Evolutionary conservation across 2,329 filamentous ascomycete genomes (phyloP).

Genomic region (Cadophora malorum): DNA sequence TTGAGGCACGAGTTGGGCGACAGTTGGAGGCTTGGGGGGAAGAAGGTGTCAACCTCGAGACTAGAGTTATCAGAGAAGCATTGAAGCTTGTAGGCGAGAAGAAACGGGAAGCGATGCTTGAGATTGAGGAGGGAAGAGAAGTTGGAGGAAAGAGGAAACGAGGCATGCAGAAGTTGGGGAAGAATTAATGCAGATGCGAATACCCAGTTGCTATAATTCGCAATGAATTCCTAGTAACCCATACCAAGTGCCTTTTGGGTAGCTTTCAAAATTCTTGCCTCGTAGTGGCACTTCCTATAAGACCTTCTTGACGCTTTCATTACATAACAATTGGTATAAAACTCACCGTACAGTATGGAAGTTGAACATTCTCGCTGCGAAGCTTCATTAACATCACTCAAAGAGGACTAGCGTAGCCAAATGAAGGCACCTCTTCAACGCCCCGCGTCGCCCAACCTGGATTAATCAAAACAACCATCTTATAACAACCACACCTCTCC

Average conservation of each 20-base stretch:
- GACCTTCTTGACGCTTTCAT: too few relatives aligned
- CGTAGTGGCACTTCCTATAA: too few relatives aligned
- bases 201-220: not conserved
- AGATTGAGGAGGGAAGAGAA: conserved; percentile 91
- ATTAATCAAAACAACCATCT: conserved; percentile 15
- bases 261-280: too few relatives aligned
- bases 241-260: too few relatives aligned
- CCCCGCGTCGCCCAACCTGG: conserved; percentile 14
- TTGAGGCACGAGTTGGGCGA: conserved; percentile 81
- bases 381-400: not conserved
- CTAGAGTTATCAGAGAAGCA: conserved; percentile 81
- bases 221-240: too few relatives aligned
- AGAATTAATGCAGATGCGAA: conserved; percentile 5
- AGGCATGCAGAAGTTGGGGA: conserved; percentile 58
- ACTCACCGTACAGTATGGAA: too few relatives aligned
- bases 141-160: conserved; percentile 83
- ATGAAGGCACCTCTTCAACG: not conserved
- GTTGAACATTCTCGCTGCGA: not conserved
- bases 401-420: conserved; percentile 3
- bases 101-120: conserved; percentile 88
- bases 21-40: conserved; percentile 86
- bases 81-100: conserved; percentile 91
- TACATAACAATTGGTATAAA: too few relatives aligned
- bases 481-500: not conserved
- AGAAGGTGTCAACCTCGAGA: conserved; percentile 93